These are phyloP conservation scores for Wickerhamiella cacticola DNA, from an alignment of 805 yeast genomes.

Conservation along the genomic window DNA sequence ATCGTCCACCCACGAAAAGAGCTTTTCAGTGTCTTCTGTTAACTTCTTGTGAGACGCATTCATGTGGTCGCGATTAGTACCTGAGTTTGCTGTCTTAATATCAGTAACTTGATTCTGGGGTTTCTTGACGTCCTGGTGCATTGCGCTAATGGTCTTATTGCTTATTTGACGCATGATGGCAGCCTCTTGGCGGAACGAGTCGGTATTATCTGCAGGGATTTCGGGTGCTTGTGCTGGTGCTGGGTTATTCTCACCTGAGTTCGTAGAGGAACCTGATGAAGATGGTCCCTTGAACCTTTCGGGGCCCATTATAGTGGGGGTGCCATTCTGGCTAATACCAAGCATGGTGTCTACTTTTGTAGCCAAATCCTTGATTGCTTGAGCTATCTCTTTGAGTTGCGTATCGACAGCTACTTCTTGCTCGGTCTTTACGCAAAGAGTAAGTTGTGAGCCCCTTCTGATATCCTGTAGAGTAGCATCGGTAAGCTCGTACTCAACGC, in stretches of 20 bases:
- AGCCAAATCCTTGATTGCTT: slow-evolving; percentile 21
- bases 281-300: not conserved
- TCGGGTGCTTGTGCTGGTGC: not conserved
- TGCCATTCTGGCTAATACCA: slow-evolving; percentile 7
- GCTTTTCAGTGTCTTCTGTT: slow-evolving; percentile 60
- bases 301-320: slow-evolving; percentile 9
- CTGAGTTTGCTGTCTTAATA: slow-evolving; percentile 34
- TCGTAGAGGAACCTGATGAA: not conserved
- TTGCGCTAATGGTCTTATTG: slow-evolving; percentile 32
- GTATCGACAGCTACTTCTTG: slow-evolving; percentile 24
- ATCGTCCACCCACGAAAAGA: slow-evolving; percentile 76
- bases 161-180: slow-evolving; percentile 49
- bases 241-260: not conserved
- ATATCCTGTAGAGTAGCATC: slow-evolving; percentile 51
- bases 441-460: slow-evolving; percentile 45
- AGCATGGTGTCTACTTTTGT: slow-evolving; percentile 15
- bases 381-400: slow-evolving; percentile 26
- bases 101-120: slow-evolving; percentile 38
- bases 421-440: slow-evolving; percentile 40
- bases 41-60: slow-evolving; percentile 60
- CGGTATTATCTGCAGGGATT: slow-evolving; percentile 11
- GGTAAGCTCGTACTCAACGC: slow-evolving; percentile 69
- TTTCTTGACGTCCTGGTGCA: slow-evolving; percentile 35
- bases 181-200: slow-evolving; percentile 42
- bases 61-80: slow-evolving; percentile 44